These are phyloP conservation scores for Ceratocystis alfenasii DNA, from an alignment of 2,329 filamentous ascomycete genomes.

Conservation along the genomic window DNA sequence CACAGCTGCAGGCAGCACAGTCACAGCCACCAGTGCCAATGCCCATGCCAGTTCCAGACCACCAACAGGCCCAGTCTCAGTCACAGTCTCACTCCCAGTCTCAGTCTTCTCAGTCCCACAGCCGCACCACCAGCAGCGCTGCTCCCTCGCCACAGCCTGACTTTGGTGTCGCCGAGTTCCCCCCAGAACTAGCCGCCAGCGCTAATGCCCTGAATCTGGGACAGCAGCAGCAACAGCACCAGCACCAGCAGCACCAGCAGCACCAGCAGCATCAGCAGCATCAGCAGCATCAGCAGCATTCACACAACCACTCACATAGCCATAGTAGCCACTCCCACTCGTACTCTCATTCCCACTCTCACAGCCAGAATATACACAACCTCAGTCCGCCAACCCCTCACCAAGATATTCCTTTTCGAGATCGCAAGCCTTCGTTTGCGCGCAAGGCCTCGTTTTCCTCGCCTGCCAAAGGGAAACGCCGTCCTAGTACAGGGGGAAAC, in stretches of 20 bases:
- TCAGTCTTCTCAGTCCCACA: slow-evolving; percentile 21
- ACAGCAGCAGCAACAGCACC: not conserved
- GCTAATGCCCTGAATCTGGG: slow-evolving; percentile 18
- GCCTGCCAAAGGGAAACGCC: slow-evolving; percentile 29
- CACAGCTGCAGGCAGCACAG: slow-evolving; percentile 16
- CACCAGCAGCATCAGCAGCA: not conserved
- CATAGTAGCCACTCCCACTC: not conserved
- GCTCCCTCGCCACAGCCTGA: slow-evolving; percentile 20
- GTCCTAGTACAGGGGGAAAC: slow-evolving; percentile 32
- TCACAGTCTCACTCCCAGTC: slow-evolving; percentile 14
- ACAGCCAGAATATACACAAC: not conserved
- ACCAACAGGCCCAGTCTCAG: not conserved
- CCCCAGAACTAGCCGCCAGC: slow-evolving; percentile 20
- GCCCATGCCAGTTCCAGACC: not conserved
- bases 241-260: not conserved
- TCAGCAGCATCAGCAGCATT: not conserved
- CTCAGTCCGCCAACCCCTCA: slow-evolving; percentile 6
- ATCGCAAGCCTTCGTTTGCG: slow-evolving; percentile 37
- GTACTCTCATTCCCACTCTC: not conserved
- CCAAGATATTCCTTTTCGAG: slow-evolving; percentile 29
- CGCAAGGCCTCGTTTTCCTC: slow-evolving; percentile 43
- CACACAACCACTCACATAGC: not conserved
- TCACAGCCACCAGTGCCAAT: not conserved
- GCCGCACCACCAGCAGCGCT: slow-evolving; percentile 20
- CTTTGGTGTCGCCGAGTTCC: slow-evolving; percentile 19